These are phyloP conservation scores for Fagopyrum homotropicum DNA, from an alignment of 148 eudicot species.

Conservation along the genomic window DNA sequence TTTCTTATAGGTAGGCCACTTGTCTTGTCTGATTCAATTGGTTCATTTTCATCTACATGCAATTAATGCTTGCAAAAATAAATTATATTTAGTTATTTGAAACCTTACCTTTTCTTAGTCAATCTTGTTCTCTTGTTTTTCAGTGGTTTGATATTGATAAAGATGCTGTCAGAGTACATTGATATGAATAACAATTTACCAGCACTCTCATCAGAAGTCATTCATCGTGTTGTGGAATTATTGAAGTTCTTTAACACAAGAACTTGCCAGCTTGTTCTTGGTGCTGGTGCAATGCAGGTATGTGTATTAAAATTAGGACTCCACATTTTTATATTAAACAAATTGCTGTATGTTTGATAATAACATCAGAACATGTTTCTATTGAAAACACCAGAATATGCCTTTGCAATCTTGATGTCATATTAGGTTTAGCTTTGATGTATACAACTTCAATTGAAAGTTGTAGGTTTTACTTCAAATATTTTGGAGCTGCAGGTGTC, in stretches of 20 bases:
- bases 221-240: constrained; percentile 91
- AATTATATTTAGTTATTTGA: background rate
- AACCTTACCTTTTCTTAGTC: background rate
- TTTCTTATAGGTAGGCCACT: background rate
- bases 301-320: background rate
- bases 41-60: background rate
- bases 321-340: background rate
- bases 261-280: constrained; percentile 97
- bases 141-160: constrained; percentile 96
- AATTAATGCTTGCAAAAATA: background rate
- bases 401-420: background rate
- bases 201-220: constrained; percentile 75
- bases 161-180: constrained; percentile 96
- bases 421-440: background rate
- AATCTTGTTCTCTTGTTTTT: constrained; percentile 8
- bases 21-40: background rate
- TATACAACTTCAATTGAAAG: background rate
- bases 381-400: background rate
- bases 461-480: background rate
- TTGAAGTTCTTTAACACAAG: constrained; percentile 93
- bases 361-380: background rate
- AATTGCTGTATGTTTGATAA: background rate
- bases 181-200: constrained; percentile 85
- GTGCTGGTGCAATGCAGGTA: constrained; percentile 99
- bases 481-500: constrained; percentile 62